A percentile compares a stretch with the other conserved stretches of the same genome.
These are phyloP conservation scores for Podila clonocystis DNA, from an alignment of 192 early-diverging fungal genomes.

Conservation along the genomic window DNA sequence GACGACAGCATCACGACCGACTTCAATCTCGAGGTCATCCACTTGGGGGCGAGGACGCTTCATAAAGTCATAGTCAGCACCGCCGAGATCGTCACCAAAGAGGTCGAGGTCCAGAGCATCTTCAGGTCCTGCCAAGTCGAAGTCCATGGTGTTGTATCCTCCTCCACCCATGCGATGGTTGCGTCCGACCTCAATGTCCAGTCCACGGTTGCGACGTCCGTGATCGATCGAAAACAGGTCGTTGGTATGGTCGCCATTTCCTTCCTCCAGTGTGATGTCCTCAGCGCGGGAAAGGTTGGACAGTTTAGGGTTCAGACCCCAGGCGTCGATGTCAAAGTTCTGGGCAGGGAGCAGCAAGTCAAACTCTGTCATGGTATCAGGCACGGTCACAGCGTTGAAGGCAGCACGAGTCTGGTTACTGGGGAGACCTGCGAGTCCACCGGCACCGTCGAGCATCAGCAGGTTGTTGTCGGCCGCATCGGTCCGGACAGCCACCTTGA, in stretches of 20 bases:
- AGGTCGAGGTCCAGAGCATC: constrained; percentile 38
- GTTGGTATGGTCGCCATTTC: constrained; percentile 7
- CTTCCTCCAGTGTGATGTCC: constrained; percentile 69
- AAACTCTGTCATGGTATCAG: constrained; percentile 89
- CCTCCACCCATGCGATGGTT: constrained; percentile 54
- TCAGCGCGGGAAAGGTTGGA: constrained; percentile 68
- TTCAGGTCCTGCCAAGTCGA: constrained; percentile 39
- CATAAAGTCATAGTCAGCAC: constrained; percentile 48
- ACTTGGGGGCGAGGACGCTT: constrained; percentile 25
- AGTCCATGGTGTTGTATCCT: constrained; percentile 46
- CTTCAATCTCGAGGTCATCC: constrained; percentile 65
- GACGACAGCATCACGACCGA: constrained; percentile 58
- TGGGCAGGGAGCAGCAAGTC: constrained; percentile 88
- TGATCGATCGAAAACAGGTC: constrained; percentile 28
- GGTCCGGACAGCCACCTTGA: constrained; percentile 80
- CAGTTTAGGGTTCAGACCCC: constrained; percentile 42
- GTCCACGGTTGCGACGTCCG: constrained; percentile 31
- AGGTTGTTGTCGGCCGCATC: constrained; percentile 73
- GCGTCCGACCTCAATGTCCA: constrained; percentile 50
- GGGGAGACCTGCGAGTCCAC: constrained; percentile 76
- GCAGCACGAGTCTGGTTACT: constrained; percentile 74
- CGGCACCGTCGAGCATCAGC: constrained; percentile 26
- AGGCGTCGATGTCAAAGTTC: constrained; percentile 36
- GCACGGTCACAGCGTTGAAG: constrained; percentile 87
- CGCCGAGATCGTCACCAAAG: constrained; percentile 28